Base-by-base conservation (phyloP, 257 asterid genomes). In the Haberlea rhodopensis region DNA sequence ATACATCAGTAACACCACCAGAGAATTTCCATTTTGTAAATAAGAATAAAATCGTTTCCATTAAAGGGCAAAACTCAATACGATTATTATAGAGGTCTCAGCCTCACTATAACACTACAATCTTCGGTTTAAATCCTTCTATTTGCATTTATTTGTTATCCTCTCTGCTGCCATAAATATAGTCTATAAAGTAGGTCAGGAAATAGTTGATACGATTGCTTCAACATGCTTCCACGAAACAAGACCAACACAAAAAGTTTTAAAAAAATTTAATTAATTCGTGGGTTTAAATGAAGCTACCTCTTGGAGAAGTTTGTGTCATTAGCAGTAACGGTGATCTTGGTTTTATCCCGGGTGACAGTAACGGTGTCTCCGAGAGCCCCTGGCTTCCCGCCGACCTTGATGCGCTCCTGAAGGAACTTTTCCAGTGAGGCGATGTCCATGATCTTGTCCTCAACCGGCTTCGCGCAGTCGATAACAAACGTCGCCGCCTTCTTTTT, bases 311-410 rank as follows among this genome's bases (percentile, higher is more conserved):
- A 83, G 63, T 71, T 7, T 46, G 82, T 66, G 25, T 83, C 89
- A 24, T 29, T 66, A 11, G 89, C 75, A 26, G 82, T 78, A 53
- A 83, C 82, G 23, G 84, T 67, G 66, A 83, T 80, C 77, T 78
- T 83, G 28, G 62, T 65, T 77, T 83, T 83, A 49, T 80, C 84
- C 9, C 86, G 86, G 48, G 62, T 67, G 53, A 83, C 70, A 20
- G 77, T 71, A 28, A 83, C 84, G 31, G 82, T 24, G 23, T 83
- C 86, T 1, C 86, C 89, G 19, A 83, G 86, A 7, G 82, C 81
- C 43, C 89, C 89, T 51, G 84, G 68, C 71, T 83, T 80, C 1
- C 86, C 86, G 26, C 76, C 81, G 37, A 83, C 86, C 75, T 83
- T 83, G 71, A 83, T 83, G 62, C 89, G 74, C n/a, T n/a, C n/a